Percentiles rank a stretch among this genome's conserved stretches.
Conservation (phyloP, 129 eudicot species). For the Tagetes erecta region DNA sequence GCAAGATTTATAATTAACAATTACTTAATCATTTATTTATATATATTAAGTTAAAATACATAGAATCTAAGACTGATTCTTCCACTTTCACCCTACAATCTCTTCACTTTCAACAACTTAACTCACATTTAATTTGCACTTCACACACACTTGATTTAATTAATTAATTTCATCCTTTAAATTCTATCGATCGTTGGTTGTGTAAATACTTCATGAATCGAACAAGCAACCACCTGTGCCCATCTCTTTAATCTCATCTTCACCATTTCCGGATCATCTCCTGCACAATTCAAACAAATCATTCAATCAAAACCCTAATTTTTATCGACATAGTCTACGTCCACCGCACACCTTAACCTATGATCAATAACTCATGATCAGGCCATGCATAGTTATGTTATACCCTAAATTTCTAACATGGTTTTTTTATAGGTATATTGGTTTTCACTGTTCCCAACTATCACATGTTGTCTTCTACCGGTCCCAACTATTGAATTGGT, state of each 20-base stretch:
- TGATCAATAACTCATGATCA: no score
- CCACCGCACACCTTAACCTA: no score
- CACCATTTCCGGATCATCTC: conserved; percentile 48
- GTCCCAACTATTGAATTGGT: no score
- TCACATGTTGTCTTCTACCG: no score
- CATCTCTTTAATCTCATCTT: conserved; percentile 56
- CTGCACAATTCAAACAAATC: conserved; percentile 18
- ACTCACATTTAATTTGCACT: neutral
- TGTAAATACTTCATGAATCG: conserved; percentile 36
- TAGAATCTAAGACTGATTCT: conserved; percentile 28
- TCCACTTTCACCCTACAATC: conserved; percentile 17
- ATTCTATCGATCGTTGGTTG: conserved; percentile 9
- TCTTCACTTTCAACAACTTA: conserved; percentile 17
- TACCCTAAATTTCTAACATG: no score
- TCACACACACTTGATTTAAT: neutral
- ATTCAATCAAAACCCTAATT: neutral
- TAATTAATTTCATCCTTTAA: conserved; percentile 6
- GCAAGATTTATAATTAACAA: conserved; percentile 1
- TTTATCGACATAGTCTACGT: no score
- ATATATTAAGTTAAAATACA: neutral
- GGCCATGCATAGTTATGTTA: no score
- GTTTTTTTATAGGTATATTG: no score
- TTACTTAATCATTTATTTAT: neutral
- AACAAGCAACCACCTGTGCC: conserved; percentile 71
- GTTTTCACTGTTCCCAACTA: no score